These are phyloP conservation scores for Bathelium albidoporum DNA, from an alignment of 495 filamentous ascomycete species.

Conservation along the genomic window DNA sequence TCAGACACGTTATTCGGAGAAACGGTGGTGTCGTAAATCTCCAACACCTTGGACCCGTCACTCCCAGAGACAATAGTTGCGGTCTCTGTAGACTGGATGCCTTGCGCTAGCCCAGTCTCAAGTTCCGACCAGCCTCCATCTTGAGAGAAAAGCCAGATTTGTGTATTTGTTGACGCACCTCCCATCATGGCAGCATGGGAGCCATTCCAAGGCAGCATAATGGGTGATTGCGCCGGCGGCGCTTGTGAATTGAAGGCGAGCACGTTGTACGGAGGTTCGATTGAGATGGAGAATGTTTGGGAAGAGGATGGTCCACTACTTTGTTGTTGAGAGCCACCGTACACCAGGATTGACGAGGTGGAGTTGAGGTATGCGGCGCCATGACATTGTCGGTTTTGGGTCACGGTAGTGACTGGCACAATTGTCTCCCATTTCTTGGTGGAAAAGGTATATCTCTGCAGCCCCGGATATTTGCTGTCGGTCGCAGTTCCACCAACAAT, in stretches of 20 bases:
- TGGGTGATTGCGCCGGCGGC: slow-evolving; percentile 54
- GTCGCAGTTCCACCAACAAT: slow-evolving; percentile 66
- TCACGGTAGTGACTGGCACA: slow-evolving; percentile 39
- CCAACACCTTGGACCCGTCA: slow-evolving; percentile 74
- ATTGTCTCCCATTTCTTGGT: slow-evolving; percentile 66
- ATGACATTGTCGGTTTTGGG: slow-evolving; percentile 62
- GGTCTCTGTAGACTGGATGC: slow-evolving; percentile 46
- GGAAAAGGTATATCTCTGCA: slow-evolving; percentile 77
- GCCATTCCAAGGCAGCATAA: slow-evolving; percentile 68
- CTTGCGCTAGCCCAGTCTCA: slow-evolving; percentile 46
- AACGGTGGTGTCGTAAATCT: slow-evolving; percentile 64
- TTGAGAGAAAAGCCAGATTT: slow-evolving; percentile 54
- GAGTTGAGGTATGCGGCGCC: slow-evolving; percentile 64
- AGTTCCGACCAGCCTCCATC: slow-evolving; percentile 54
- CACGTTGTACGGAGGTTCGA: slow-evolving; percentile 48
- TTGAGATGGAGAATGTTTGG: slow-evolving; percentile 65
- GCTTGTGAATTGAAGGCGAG: slow-evolving; percentile 40
- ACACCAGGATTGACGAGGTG: slow-evolving; percentile 65
- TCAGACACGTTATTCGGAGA: slow-evolving; percentile 70
- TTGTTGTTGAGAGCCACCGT: slow-evolving; percentile 57
- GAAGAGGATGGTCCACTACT: slow-evolving; percentile 46
- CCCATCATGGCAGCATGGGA: slow-evolving; percentile 66
- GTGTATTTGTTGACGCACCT: slow-evolving; percentile 53
- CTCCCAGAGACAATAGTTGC: slow-evolving; percentile 55
- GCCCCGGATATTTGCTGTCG: slow-evolving; percentile 50